Evolutionary conservation across 345 rosid genomes (phyloP), one percentile per base, ranked within the genome.

Genomic region (Aquilaria yunnanensis): DNA sequence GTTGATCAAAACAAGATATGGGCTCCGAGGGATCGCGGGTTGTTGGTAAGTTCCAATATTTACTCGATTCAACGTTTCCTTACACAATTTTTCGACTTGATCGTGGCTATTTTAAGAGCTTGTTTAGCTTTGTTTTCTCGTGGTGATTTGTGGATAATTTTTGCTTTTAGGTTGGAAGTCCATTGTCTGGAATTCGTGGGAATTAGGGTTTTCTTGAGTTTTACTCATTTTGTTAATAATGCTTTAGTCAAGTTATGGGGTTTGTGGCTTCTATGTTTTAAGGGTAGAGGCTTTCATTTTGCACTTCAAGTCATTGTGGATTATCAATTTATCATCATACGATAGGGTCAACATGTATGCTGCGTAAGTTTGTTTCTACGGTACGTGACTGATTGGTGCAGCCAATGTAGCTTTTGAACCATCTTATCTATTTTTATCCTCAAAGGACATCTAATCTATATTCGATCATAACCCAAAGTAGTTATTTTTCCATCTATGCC

Each of bases 11-110:
- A 49, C 57, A 29, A 52, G 54, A 64, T 67, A 81, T 81, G 86
- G 77, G 83, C 56, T 67, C 83, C 8, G 86, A 81, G 74, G 79
- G 76, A 72, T 72, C 83, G 32, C 62, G 69, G 9, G 86, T 81
- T 57, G 81, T 78, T 16, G 86, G 86, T 81, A 64, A 65, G 81
- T 51, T 37, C 43, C 8, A 37, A 37, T 5, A 9, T 37, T 37
- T 37, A 23, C 23, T 51, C 46, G 13, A 37, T 13, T 54, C 33
- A 7, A n/a, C 49, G 23, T 58, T 4, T 32, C 43, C 1, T n/a
- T 23, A 23, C 23, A 23, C 16, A 65, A 16, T 52, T 52, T 10
- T 29, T 47, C 23, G 9, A 46, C 56, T 2, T 14, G 30, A 5
- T 2, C 16, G 3, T 8, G 41, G 9, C 57, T 51, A 6, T 10